Evolutionary conservation across 805 yeast genomes (phyloP).

Genomic region (Schwanniomyces vanrijiae): DNA sequence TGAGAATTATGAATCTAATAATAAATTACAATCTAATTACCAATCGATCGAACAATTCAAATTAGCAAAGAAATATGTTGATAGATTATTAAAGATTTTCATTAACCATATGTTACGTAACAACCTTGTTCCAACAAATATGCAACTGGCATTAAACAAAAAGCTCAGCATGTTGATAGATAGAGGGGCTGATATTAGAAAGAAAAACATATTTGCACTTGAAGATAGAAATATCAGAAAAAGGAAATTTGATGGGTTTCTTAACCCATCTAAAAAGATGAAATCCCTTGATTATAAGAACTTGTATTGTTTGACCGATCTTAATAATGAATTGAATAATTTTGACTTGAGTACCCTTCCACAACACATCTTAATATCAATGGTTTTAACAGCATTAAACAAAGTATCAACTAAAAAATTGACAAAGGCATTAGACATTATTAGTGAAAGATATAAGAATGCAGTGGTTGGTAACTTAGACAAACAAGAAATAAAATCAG

Average conservation of each 20-base stretch:
- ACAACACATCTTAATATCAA: slow-evolving; percentile 57
- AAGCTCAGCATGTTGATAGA: slow-evolving; percentile 29
- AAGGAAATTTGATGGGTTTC: slow-evolving; percentile 43
- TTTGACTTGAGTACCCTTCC: slow-evolving; percentile 75
- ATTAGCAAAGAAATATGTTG: slow-evolving; percentile 60
- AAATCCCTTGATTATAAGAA: slow-evolving; percentile 50
- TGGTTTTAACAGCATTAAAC: slow-evolving; percentile 66
- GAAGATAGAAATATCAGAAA: slow-evolving; percentile 33
- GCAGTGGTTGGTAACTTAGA: slow-evolving; percentile 13
- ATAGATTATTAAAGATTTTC: slow-evolving; percentile 52
- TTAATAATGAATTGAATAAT: slow-evolving; percentile 57
- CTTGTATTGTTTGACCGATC: slow-evolving; percentile 65
- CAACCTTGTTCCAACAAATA: slow-evolving; percentile 35
- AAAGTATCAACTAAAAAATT: slow-evolving; percentile 53
- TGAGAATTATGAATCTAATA: slow-evolving; percentile 58
- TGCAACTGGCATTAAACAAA: slow-evolving; percentile 24
- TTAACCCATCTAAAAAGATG: slow-evolving; percentile 28
- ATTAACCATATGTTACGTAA: slow-evolving; percentile 37
- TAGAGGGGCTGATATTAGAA: slow-evolving; percentile 42
- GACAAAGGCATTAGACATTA: slow-evolving; percentile 65
- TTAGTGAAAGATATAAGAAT: slow-evolving; percentile 63
- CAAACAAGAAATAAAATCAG: slow-evolving; percentile 5
- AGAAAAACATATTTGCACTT: slow-evolving; percentile 33
- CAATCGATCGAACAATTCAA: slow-evolving; percentile 48
- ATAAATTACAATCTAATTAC: slow-evolving; percentile 53